These are phyloP conservation scores for Pugionium dolabratum DNA, from an alignment of 345 rosid species.

Conservation along the genomic window DNA sequence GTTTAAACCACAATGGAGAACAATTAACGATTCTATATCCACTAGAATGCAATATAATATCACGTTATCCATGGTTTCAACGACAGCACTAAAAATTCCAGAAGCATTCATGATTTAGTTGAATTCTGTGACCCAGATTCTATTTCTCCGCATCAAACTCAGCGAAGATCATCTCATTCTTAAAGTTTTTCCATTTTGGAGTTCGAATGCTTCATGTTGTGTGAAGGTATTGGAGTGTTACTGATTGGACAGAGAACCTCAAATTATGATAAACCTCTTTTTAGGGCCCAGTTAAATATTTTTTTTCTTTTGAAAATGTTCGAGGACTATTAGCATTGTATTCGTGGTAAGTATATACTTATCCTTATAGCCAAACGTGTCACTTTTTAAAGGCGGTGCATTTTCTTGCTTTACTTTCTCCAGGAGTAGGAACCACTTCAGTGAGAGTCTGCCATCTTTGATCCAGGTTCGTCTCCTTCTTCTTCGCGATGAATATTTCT, in stretches of 20 bases:
- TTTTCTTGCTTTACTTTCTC: slow-evolving; percentile 7
- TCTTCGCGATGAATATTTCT: not conserved
- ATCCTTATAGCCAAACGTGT: slow-evolving; percentile 27
- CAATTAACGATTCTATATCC: not conserved
- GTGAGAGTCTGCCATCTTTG: slow-evolving; percentile 21
- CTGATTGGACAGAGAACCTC: not conserved
- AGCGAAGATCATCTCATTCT: not conserved
- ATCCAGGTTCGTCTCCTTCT: slow-evolving; percentile 42
- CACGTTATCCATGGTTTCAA: not conserved
- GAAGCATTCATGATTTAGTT: slow-evolving; percentile 13
- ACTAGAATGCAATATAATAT: not conserved
- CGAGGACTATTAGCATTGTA: not conserved
- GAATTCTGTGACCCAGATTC: not conserved
- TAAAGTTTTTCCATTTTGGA: not conserved
- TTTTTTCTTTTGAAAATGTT: not conserved
- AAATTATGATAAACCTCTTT: not conserved
- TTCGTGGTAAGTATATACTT: not conserved
- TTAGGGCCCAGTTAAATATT: not conserved
- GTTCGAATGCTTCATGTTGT: not conserved
- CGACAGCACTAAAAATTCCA: not conserved
- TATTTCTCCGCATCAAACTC: not conserved
- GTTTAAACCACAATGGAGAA: not conserved
- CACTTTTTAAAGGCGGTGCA: slow-evolving; percentile 24
- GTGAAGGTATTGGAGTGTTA: slow-evolving; percentile 3
- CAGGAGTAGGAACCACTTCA: slow-evolving; percentile 26